These are phyloP conservation scores for Lasiodiplodia gonubiensis DNA, from an alignment of 2,329 filamentous ascomycete genomes.

Conservation along the genomic window DNA sequence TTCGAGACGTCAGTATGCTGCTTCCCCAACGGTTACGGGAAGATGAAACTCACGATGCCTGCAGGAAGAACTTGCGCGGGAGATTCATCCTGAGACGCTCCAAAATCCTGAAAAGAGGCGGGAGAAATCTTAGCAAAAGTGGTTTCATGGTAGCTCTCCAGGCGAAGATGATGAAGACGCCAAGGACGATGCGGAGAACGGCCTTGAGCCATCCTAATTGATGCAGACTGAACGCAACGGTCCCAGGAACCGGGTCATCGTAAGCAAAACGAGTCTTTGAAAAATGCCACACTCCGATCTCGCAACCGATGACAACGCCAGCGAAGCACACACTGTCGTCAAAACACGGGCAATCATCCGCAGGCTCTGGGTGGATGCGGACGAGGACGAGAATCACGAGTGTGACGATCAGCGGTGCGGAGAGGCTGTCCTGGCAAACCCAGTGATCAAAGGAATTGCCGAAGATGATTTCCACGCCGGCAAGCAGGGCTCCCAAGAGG, in stretches of 20 bases:
- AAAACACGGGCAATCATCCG: constrained; percentile 95
- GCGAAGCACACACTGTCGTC: constrained; percentile 95
- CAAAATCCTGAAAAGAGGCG: constrained; percentile 84
- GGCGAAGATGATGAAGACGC: constrained; percentile 81
- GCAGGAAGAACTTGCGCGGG: constrained; percentile 88
- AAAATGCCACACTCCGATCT: constrained; percentile 85
- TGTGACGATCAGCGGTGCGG: constrained; percentile 68
- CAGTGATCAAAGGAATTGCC: constrained; percentile 70
- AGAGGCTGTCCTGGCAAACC: constrained; percentile 61
- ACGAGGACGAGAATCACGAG: constrained; percentile 76
- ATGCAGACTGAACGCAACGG: constrained; percentile 68
- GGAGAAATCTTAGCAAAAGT: constrained; percentile 74
- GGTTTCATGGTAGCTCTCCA: constrained; percentile 95
- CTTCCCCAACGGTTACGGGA: constrained; percentile 14
- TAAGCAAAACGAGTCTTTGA: constrained; percentile 62
- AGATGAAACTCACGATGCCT: constrained; percentile 66
- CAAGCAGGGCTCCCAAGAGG: constrained; percentile 71
- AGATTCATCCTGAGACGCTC: constrained; percentile 79
- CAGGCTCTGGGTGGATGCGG: constrained; percentile 91
- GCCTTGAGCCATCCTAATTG: constrained; percentile 70
- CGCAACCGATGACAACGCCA: constrained; percentile 84
- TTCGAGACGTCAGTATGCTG: constrained; percentile 31
- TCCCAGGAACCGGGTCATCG: constrained; percentile 61
- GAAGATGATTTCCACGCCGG: constrained; percentile 60
- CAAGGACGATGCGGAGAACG: constrained; percentile 72